Conservation (phyloP, 768 basidiomycete genomes). For the Cystobasidium tubakii region DNA sequence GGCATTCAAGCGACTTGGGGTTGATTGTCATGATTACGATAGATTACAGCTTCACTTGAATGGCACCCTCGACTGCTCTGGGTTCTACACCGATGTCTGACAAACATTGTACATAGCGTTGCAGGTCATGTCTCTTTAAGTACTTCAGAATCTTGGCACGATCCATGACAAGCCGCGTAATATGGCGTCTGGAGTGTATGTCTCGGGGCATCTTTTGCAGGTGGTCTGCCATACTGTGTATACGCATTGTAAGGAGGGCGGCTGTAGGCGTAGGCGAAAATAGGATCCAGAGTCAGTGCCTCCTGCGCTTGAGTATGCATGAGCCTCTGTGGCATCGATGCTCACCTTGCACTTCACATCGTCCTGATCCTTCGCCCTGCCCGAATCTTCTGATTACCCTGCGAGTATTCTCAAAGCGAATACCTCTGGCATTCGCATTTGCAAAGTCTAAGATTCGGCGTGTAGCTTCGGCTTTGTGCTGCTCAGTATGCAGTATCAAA, state of each 20-base stretch:
- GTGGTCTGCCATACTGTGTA: constrained; percentile 75
- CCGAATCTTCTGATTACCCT: constrained; percentile 77
- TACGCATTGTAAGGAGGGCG: constrained; percentile 76
- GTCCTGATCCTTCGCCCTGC: constrained; percentile 68
- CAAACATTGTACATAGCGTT: constrained; percentile 69
- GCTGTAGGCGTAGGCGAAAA: constrained; percentile 54
- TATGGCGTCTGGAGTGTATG: constrained; percentile 64
- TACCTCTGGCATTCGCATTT: constrained; percentile 80
- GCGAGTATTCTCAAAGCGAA: constrained; percentile 76
- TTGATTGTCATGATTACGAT: neutral
- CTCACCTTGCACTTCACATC: constrained; percentile 84
- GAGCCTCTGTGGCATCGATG: constrained; percentile 25
- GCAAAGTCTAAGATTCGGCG: constrained; percentile 70
- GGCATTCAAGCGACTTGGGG: neutral
- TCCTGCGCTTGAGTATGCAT: neutral
- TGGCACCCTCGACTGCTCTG: constrained; percentile 78
- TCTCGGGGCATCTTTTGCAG: constrained; percentile 62
- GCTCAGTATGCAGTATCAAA: constrained; percentile 51
- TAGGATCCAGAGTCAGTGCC: neutral
- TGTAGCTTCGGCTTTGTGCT: constrained; percentile 52
- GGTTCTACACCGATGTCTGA: constrained; percentile 69
- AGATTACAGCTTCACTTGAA: constrained; percentile 52
- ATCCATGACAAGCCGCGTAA: constrained; percentile 72
- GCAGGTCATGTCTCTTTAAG: constrained; percentile 60
- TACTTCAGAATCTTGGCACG: constrained; percentile 78